phyloP scores from a whole-genome alignment of 352 stramenopile genomes.

The Phytopythium montanum region DNA sequence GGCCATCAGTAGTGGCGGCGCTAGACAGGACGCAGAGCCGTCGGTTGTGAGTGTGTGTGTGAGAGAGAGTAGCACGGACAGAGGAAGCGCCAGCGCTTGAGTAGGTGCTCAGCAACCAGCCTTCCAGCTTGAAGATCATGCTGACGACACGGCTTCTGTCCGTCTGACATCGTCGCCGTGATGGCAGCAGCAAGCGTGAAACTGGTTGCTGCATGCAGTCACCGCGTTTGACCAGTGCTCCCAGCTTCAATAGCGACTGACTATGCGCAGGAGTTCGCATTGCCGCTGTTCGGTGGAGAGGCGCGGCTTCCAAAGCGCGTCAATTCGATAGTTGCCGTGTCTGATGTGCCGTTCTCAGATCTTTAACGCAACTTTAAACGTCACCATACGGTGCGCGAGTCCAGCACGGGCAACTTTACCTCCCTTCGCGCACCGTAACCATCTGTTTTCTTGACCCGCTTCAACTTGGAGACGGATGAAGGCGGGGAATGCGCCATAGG shows the following conservation, averaged over 20 bases:
- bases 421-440: background rate
- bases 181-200: background rate
- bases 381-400: conserved; percentile 1
- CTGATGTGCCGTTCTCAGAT: background rate
- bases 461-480: background rate
- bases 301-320: background rate
- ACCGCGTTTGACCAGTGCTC: background rate
- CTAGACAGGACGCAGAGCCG: conserved; percentile 8
- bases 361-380: background rate
- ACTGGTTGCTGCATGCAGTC: background rate
- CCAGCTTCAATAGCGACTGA: conserved; percentile 1
- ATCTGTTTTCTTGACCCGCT: background rate
- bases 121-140: background rate
- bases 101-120: no score
- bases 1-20: no score
- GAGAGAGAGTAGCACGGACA: conserved; percentile 4
- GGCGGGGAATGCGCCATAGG: background rate
- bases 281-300: conserved; percentile 7
- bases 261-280: conserved; percentile 2
- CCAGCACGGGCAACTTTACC: conserved; percentile 2
- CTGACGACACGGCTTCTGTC: background rate
- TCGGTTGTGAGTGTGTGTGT: no score
- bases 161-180: background rate
- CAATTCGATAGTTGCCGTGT: background rate
- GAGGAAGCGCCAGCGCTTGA: background rate